These are phyloP conservation scores for Trichoderma cornu-damae DNA, from an alignment of 2,329 filamentous ascomycete species.

Conservation along the genomic window DNA sequence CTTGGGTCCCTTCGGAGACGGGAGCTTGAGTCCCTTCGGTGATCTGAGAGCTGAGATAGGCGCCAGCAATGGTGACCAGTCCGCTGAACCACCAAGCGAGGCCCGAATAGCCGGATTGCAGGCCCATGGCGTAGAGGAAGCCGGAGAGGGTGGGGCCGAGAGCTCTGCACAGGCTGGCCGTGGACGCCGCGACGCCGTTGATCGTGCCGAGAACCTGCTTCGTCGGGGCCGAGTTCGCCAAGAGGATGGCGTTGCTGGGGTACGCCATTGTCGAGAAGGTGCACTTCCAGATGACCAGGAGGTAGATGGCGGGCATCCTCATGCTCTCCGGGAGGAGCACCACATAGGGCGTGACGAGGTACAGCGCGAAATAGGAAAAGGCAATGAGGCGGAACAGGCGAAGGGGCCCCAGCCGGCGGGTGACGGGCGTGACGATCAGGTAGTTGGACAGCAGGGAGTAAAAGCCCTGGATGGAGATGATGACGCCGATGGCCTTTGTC, in stretches of 20 bases:
- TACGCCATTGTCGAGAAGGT: constrained; percentile 88
- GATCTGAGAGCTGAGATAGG: constrained; percentile 69
- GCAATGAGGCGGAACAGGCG: constrained; percentile 78
- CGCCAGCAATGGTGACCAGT: constrained; percentile 68
- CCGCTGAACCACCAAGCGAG: constrained; percentile 92
- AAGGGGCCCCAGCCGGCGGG: constrained; percentile 69
- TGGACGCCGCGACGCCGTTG: constrained; percentile 87
- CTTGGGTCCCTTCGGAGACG: constrained; percentile 48
- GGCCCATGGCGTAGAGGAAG: constrained; percentile 73
- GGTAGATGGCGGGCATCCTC: constrained; percentile 69
- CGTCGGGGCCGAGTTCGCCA: constrained; percentile 82
- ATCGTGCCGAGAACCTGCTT: constrained; percentile 82
- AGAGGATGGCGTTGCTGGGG: constrained; percentile 81
- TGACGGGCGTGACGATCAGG: constrained; percentile 75
- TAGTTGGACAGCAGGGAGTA: constrained; percentile 87
- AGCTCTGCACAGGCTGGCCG: constrained; percentile 80
- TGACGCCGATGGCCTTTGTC: constrained; percentile 78
- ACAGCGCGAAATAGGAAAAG: constrained; percentile 78
- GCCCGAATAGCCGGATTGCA: constrained; percentile 75
- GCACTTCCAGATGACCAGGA: constrained; percentile 83
- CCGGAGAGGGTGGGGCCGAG: constrained; percentile 87
- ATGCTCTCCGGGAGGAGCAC: constrained; percentile 70
- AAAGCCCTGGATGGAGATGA: constrained; percentile 81
- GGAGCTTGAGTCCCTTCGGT: constrained; percentile 54
- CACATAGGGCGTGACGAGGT: constrained; percentile 82